Evolutionary conservation across 2,329 filamentous ascomycete genomes (phyloP).

Genomic region (Colletotrichum sp.): DNA sequence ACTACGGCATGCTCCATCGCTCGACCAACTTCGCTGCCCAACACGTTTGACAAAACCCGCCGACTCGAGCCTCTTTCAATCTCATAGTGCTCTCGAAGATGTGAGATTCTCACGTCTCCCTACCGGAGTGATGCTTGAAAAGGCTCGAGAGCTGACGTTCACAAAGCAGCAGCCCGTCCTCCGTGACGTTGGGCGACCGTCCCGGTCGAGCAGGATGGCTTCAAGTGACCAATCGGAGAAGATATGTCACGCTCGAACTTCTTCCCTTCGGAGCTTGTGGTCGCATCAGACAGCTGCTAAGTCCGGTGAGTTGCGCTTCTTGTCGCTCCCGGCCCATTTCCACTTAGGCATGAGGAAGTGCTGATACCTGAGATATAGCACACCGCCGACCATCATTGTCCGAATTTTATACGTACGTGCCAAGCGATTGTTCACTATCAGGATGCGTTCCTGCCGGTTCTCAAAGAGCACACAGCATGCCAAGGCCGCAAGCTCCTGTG

Average conservation of each 20-base stretch:
- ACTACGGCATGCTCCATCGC: slow-evolving; percentile 9
- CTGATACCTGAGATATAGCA: neutral
- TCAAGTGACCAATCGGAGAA: neutral
- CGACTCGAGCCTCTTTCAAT: neutral
- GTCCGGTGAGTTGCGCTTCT: neutral
- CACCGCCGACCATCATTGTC: slow-evolving; percentile 5
- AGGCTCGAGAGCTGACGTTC: slow-evolving; percentile 11
- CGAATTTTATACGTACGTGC: slow-evolving; percentile 9
- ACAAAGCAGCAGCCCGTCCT: slow-evolving; percentile 12
- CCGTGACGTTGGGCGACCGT: slow-evolving; percentile 4
- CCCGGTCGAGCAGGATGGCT: slow-evolving; percentile 2
- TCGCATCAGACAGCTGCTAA: neutral
- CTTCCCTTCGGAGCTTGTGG: neutral
- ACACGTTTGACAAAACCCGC: neutral
- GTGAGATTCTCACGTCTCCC: neutral
- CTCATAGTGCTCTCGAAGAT: neutral
- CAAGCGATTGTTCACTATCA: neutral
- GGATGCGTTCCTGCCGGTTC: neutral
- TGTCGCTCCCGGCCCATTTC: neutral
- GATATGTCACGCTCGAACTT: neutral
- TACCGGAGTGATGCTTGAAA: slow-evolving; percentile 1
- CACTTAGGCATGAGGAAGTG: neutral
- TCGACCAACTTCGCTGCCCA: slow-evolving; percentile 12
- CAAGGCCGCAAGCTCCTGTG: neutral
- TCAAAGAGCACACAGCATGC: neutral